Evolutionary conservation across 2,329 filamentous ascomycete species (phyloP).

Genomic region (Thermochaetoides dissita): DNA sequence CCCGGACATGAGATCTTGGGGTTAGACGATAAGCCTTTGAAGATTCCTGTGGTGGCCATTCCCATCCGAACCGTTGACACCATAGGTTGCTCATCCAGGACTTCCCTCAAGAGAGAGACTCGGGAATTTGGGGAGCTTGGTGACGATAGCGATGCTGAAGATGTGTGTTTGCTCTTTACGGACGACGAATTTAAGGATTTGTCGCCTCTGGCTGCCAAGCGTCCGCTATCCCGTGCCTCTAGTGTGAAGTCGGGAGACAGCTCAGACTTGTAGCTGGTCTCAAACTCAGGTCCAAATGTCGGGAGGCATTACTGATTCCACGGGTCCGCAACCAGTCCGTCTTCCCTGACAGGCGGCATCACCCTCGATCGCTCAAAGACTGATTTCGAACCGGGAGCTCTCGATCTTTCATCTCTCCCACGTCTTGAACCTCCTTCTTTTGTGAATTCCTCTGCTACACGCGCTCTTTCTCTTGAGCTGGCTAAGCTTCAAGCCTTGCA

Average conservation of each 20-base stretch:
- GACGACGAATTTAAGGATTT: constrained; percentile 11
- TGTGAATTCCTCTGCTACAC: constrained; percentile 47
- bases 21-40: constrained; percentile 3
- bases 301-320: not conserved
- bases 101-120: too few relatives aligned
- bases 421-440: constrained; percentile 52
- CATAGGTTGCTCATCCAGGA: not conserved
- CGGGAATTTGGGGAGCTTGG: constrained; percentile 18
- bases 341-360: constrained; percentile 5
- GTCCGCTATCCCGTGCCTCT: constrained; percentile 4
- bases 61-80: constrained; percentile 11
- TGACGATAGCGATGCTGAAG: constrained; percentile 29
- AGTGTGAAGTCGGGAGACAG: constrained; percentile 4
- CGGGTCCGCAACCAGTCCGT: not conserved
- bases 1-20: constrained; percentile 9
- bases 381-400: constrained; percentile 49
- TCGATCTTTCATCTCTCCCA: constrained; percentile 49
- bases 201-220: constrained; percentile 4
- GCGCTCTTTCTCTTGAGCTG: constrained; percentile 51
- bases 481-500: constrained; percentile 51
- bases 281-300: not conserved
- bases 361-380: constrained; percentile 15
- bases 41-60: constrained; percentile 23
- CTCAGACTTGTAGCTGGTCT: not conserved
- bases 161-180: constrained; percentile 25